Conservation (phyloP, 371 early-diverging fungal species). For the Polyrhizophydium stewartii region DNA sequence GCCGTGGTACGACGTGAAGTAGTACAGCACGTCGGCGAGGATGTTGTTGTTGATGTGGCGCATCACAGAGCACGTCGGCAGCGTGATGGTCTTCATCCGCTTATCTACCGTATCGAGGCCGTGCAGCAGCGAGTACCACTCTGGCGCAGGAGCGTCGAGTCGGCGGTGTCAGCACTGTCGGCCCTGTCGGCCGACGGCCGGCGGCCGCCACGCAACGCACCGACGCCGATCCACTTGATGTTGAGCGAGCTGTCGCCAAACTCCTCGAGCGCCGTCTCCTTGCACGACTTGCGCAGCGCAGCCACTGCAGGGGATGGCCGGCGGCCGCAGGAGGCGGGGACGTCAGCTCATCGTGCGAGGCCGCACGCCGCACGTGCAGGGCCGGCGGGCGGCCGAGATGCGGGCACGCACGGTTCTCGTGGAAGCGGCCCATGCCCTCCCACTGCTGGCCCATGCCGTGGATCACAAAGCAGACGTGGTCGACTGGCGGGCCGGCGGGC, state of each 20-base stretch:
- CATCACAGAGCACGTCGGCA: constrained; percentile 61
- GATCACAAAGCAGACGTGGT: constrained; percentile 49
- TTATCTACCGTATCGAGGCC: constrained; percentile 26
- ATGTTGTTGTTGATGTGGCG: constrained; percentile 65
- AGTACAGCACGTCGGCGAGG: constrained; percentile 62
- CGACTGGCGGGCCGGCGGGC: too few species aligned
- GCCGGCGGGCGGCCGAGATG: too few species aligned
- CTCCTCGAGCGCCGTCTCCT: constrained; percentile 43
- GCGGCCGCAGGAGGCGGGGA: neutral
- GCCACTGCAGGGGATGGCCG: constrained; percentile 23
- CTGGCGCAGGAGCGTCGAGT: constrained; percentile 14
- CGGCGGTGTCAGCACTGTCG: neutral
- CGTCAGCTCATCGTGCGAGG: neutral
- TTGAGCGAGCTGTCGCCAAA: constrained; percentile 35
- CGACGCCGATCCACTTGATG: constrained; percentile 53
- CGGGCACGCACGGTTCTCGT: constrained; percentile 40
- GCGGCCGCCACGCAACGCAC: constrained; percentile 44
- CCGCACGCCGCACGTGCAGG: too few species aligned
- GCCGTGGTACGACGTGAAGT: constrained; percentile 42
- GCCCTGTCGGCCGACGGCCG: neutral
- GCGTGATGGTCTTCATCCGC: constrained; percentile 50
- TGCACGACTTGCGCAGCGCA: constrained; percentile 49
- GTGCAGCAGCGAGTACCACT: constrained; percentile 62
- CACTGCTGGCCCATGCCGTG: constrained; percentile 68
- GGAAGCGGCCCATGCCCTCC: constrained; percentile 51